Conservation (phyloP, 352 stramenopile species). For the Phytophthora uliginosa region DNA sequence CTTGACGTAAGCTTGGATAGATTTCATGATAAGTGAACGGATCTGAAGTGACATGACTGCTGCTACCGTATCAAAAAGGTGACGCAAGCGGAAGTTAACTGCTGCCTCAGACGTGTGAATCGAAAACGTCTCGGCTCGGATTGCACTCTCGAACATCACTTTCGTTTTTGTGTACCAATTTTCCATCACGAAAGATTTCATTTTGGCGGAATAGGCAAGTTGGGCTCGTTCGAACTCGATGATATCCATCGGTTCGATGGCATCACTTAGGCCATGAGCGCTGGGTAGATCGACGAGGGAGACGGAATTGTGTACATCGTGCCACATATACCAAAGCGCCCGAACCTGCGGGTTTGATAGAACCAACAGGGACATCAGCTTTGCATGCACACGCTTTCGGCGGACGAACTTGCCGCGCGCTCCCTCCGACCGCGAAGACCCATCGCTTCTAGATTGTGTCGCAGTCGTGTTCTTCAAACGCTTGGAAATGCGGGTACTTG, state of each 20-base stretch:
- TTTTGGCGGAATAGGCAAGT: conserved; percentile 51
- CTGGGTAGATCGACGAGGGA: conserved; percentile 61
- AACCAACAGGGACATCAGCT: conserved; percentile 54
- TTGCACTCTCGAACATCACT: conserved; percentile 55
- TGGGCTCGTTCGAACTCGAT: conserved; percentile 66
- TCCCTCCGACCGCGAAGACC: background rate
- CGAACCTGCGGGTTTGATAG: conserved; percentile 61
- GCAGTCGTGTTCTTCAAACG: background rate
- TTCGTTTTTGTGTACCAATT: conserved; percentile 67
- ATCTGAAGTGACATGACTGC: conserved; percentile 84
- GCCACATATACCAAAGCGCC: conserved; percentile 69
- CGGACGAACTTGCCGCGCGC: conserved; percentile 31
- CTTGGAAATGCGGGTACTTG: background rate
- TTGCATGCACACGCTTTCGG: conserved; percentile 53
- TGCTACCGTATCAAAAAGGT: conserved; percentile 71
- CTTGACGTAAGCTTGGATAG: conserved; percentile 64
- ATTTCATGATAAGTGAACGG: conserved; percentile 70
- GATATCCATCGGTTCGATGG: conserved; percentile 47
- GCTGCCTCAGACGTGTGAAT: conserved; percentile 31
- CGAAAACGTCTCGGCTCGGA: conserved; percentile 38
- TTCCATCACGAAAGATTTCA: conserved; percentile 61
- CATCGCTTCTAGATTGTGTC: background rate
- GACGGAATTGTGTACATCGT: conserved; percentile 58
- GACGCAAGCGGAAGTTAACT: conserved; percentile 40
- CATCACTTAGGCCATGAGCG: conserved; percentile 28